Evolutionary conservation across 768 basidiomycete genomes (phyloP), one percentile per base, ranked within the genome.

Genomic region (Leccinum aurantiacum): DNA sequence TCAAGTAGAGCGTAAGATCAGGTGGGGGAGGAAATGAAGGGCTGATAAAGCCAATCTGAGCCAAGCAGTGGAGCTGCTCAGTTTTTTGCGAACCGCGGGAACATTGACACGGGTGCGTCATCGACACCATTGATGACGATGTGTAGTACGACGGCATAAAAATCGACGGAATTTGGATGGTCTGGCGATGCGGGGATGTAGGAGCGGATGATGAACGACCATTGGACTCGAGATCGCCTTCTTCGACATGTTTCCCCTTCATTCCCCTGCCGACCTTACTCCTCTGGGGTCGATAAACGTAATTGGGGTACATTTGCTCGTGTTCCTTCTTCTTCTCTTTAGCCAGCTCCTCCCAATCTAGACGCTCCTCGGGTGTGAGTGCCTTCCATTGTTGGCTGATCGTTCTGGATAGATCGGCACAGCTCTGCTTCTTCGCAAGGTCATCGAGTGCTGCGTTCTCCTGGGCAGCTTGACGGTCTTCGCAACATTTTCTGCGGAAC

Each of bases 311-410:
- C 78, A 84, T 77, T 69, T 79, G 76, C 77, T 87, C 87, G 73
- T 90, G 88, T 77, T 91, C 88, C 77, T 83, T 84, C 80, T 90
- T 89, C 78, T 85, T 87, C 74, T 87, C 85, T 79, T 87, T 88
- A 14, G 90, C 90, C 64, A 87, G 73, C 57, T 84, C 80, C 76
- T 91, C 89, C 90, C 90, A 91, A 67, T 84, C 80, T 67, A 83
- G 74, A 56, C 87, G 78, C 74, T 91, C 89, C 68, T 87, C 87
- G 35, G 81, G 50, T 11, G 83, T 69, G 55, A 91, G 81, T 25
- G 79, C 71, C 76, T 88, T 89, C 90, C 90, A 91, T 75, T 89
- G 86, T 76, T 87, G 86, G 67, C 86, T 87, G 75, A 91, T 91
- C 31, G 84, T 86, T 79, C 91, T 91, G 41, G 88, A 88, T 46